A percentile compares a stretch with the other conserved stretches of the same genome.
These are phyloP conservation scores for Yamadazyma phyllophila DNA, from an alignment of 805 yeast species.

Conservation along the genomic window DNA sequence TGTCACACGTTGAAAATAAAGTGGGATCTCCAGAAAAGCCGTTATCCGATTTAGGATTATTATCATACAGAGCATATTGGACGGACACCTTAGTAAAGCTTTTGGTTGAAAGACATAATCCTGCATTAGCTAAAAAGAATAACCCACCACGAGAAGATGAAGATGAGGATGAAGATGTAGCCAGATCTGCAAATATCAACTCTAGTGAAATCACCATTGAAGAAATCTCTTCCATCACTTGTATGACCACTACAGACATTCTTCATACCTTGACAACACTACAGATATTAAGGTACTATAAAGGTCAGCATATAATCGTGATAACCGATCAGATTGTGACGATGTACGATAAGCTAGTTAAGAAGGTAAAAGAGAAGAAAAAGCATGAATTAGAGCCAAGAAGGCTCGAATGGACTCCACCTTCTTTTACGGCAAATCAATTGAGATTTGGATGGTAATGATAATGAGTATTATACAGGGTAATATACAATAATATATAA, in stretches of 20 bases:
- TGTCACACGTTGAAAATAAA: slow-evolving; percentile 84
- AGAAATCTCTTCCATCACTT: slow-evolving; percentile 78
- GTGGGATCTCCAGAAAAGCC: slow-evolving; percentile 98
- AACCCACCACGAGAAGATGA: slow-evolving; percentile 39
- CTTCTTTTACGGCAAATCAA: slow-evolving; percentile 93
- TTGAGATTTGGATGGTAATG: slow-evolving; percentile 88
- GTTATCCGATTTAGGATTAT: slow-evolving; percentile 85
- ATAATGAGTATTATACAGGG: slow-evolving; percentile 5
- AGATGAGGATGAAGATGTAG: slow-evolving; percentile 21
- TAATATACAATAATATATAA: not conserved
- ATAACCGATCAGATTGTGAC: slow-evolving; percentile 79
- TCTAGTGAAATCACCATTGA: slow-evolving; percentile 71
- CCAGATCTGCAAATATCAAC: slow-evolving; percentile 2
- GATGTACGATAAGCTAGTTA: slow-evolving; percentile 63
- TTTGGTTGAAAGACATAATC: slow-evolving; percentile 56
- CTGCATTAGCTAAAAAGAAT: slow-evolving; percentile 36
- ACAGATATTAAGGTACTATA: slow-evolving; percentile 85
- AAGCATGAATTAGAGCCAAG: slow-evolving; percentile 73
- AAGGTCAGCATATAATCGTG: slow-evolving; percentile 90
- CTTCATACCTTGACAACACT: slow-evolving; percentile 89
- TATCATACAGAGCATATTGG: slow-evolving; percentile 96
- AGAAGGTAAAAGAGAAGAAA: slow-evolving; percentile 58
- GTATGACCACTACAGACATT: slow-evolving; percentile 96
- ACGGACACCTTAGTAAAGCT: slow-evolving; percentile 80
- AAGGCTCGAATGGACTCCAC: slow-evolving; percentile 87